Conservation (phyloP, 345 rosid genomes). For the Durio zibethinus region DNA sequence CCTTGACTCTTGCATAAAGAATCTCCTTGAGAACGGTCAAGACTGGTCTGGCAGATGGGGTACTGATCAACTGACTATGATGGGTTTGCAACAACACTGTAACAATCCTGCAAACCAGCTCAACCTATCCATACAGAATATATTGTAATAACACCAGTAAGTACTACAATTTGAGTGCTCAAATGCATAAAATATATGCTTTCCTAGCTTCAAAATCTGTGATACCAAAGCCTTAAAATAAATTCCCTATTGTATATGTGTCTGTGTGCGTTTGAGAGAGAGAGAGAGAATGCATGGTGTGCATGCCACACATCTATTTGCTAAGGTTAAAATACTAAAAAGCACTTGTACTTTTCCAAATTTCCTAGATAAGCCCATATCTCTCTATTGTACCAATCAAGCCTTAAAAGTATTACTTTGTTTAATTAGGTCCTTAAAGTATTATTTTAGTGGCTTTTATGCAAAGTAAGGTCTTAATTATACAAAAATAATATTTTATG, state of each 20-base stretch:
- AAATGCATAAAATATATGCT: background rate
- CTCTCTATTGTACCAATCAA: too few species aligned
- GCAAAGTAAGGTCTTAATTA: too few species aligned
- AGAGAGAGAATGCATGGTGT: background rate
- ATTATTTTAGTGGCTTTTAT: too few species aligned
- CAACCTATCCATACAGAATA: conserved; percentile 50
- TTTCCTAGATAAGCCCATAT: too few species aligned
- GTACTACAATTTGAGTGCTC: background rate
- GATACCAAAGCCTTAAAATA: background rate
- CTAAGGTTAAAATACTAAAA: background rate
- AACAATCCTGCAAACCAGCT: conserved; percentile 74
- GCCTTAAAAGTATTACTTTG: too few species aligned
- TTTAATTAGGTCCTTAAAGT: too few species aligned
- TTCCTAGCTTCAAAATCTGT: background rate
- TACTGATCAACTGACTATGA: conserved; percentile 72
- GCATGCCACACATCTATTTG: background rate
- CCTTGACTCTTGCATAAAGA: conserved; percentile 75
- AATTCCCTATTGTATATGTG: background rate
- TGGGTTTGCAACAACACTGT: conserved; percentile 71
- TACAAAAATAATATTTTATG: too few species aligned
- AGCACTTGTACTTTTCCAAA: too few species aligned
- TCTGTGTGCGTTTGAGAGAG: background rate
- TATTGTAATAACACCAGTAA: background rate
- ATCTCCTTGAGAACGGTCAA: conserved; percentile 65
- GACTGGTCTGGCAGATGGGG: conserved; percentile 75